Base-by-base conservation (phyloP, 768 basidiomycete species). In the Kwoniella sp. region DNA sequence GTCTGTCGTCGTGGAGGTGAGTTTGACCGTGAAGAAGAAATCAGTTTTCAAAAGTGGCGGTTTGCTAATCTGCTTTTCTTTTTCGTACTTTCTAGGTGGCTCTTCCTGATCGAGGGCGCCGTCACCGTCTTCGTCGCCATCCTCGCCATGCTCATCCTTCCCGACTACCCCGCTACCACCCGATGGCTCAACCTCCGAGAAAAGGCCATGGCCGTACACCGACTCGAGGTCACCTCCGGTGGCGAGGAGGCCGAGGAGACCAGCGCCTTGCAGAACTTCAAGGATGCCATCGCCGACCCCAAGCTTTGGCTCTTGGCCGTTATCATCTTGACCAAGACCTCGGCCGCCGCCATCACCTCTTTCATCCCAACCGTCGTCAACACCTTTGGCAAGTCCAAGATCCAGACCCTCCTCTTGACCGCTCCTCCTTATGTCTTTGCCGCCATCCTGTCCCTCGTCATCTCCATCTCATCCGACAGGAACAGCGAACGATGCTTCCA, bases 1-100 rank as follows among this genome's bases (percentile, higher is more conserved):
- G 87, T 0, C 77, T 81, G 50, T 77, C 84, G 3, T 84, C 84
- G 0, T 90, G 88, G 88, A n/a, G n/a, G n/a, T n/a, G n/a, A n/a
- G n/a, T n/a, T n/a, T n/a, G n/a, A n/a, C n/a, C n/a, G n/a, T n/a
- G n/a, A n/a, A n/a, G n/a, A n/a, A n/a, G n/a, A n/a, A n/a, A n/a
- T n/a, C n/a, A n/a, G n/a, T n/a, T n/a, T n/a, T n/a, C n/a, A n/a
- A n/a, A n/a, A n/a, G n/a, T n/a, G n/a, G 45, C 26, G 57, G 42
- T 52, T 41, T 56, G 1, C 56, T 33, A n/a, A 49, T 59, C 20
- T 20, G 22, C 15, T 20, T 22, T 22, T 38, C 37, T 38, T 38
- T 5, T 5, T 38, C 19, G 37, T 7, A 5, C 19, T 38, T 20
- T 5, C 19, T 15, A 7, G 6, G 34, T 36, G 34, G 6, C 5